These are phyloP conservation scores for Cryphonectria radicalis DNA, from an alignment of 2,329 filamentous ascomycete genomes.

Conservation along the genomic window DNA sequence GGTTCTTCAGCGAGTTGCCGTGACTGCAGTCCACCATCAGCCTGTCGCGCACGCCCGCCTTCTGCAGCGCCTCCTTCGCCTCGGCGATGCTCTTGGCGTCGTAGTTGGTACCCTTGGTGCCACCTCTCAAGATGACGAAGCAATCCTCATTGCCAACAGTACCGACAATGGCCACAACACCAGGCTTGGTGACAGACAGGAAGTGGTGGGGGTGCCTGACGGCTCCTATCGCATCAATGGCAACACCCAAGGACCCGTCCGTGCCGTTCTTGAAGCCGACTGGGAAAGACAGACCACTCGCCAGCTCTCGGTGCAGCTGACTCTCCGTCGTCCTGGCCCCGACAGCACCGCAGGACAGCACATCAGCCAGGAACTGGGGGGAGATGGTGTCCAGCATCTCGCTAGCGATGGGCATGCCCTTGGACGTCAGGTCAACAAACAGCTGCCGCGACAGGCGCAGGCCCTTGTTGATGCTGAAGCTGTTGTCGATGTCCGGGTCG, in stretches of 20 bases:
- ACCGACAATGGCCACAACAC: conserved; percentile 91
- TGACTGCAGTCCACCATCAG: conserved; percentile 99
- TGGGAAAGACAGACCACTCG: conserved; percentile 92
- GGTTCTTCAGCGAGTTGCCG: conserved; percentile 93
- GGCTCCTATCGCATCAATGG: conserved; percentile 93
- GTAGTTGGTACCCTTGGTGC: conserved; percentile 92
- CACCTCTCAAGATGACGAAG: conserved; percentile 93
- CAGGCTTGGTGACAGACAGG: conserved; percentile 95
- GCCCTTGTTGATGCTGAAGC: conserved; percentile 99
- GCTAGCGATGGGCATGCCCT: conserved; percentile 93
- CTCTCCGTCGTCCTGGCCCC: conserved; percentile 97
- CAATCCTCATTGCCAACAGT: conserved; percentile 96
- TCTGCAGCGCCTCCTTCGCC: conserved; percentile 77
- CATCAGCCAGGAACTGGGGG: conserved; percentile 92
- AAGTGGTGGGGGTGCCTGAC: conserved; percentile 94
- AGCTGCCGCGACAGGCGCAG: conserved; percentile 83
- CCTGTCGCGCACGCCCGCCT: conserved; percentile 73
- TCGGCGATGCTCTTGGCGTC: conserved; percentile 82
- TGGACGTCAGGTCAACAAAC: conserved; percentile 88
- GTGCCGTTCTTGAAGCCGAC: conserved; percentile 99
- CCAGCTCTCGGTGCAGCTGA: conserved; percentile 92
- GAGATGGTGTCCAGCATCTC: conserved; percentile 99
- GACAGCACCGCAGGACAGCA: conserved; percentile 89
- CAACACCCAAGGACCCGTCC: conserved; percentile 85
- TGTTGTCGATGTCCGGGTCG: conserved; percentile 97